Percentiles rank a stretch among this genome's conserved stretches.
phyloP scores from a whole-genome alignment of 306 rosid genomes.

The Dryas drummondii region DNA sequence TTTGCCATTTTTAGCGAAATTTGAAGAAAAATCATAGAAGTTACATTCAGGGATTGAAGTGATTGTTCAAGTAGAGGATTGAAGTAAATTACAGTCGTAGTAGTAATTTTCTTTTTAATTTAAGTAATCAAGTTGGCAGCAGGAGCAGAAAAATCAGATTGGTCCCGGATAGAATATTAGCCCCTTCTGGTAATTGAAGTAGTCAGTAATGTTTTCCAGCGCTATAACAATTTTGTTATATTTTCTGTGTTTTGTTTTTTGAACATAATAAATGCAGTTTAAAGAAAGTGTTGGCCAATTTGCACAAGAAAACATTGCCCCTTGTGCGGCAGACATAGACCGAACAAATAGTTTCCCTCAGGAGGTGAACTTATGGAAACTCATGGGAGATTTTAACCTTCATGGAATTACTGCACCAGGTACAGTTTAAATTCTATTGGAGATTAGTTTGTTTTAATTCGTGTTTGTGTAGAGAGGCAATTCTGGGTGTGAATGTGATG shows the following conservation, averaged over 20 bases:
- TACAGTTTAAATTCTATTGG: conserved; percentile 11
- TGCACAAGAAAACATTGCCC: conserved; percentile 78
- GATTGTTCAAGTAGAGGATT: too few species aligned
- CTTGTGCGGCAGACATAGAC: conserved; percentile 81
- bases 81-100: too few species aligned
- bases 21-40: background rate
- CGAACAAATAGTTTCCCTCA: conserved; percentile 78
- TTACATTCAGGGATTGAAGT: too few species aligned
- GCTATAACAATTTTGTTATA: background rate
- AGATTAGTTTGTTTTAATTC: background rate
- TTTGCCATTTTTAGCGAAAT: background rate
- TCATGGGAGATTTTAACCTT: conserved; percentile 90
- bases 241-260: background rate
- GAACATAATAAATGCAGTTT: conserved; percentile 46
- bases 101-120: background rate
- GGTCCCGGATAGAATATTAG: background rate
- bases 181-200: background rate
- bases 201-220: background rate
- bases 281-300: conserved; percentile 87
- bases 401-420: conserved; percentile 96
- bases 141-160: background rate
- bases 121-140: background rate
- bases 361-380: conserved; percentile 94
- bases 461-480: conserved; percentile 1
- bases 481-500: background rate